Base-by-base conservation (phyloP, 768 basidiomycete genomes). In the Lactarius indigo region DNA sequence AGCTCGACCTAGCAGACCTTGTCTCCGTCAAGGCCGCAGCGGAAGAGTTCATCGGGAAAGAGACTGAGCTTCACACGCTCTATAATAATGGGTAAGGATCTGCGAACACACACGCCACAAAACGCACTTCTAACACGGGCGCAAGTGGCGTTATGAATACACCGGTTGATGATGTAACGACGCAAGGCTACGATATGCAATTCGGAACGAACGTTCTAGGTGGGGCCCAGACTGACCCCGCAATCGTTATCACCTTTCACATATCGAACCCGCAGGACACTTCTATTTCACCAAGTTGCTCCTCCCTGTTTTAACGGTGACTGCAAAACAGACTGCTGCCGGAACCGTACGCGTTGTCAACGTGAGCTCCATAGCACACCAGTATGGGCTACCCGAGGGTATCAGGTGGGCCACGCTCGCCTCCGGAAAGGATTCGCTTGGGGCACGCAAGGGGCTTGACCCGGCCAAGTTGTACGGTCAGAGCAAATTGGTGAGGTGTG, bases 281-380 rank as follows among this genome's bases (percentile, higher is more conserved):
- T 72, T 63, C 61, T 66, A 61, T 37, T 54, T 73, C 54, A 71
- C 72, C 30, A 63, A 66, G 20, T 64, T 72, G 3, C 70, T 78
- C 18, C 65, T 78, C n/a, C 74, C 75, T 8, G 64, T 64, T 8
- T 59, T 74, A 15, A 70, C 67, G 20, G 72, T 69, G 15, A 65
- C 71, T 13, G 50, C 54, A 60, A 66, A 52, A 5, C 33, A 41
- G 6, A 35, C 55, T 13, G 33, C 41, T 20, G 41, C 55, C 4
- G 61, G 42, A 18, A 68, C 71, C 31, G 71, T 71, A 4, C 76
- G 76, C 5, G 73, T 77, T 12, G 62, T 77, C 35, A 72, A 70
- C 23, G 66, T 68, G 37, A 70, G 71, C 6, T 63, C 65, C 8
- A 44, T 59, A 18, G 61, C 23, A 3, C 58, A 42, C 15, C 44